These are phyloP conservation scores for Saraca asoca DNA, from an alignment of 331 rosid genomes.

Conservation along the genomic window DNA sequence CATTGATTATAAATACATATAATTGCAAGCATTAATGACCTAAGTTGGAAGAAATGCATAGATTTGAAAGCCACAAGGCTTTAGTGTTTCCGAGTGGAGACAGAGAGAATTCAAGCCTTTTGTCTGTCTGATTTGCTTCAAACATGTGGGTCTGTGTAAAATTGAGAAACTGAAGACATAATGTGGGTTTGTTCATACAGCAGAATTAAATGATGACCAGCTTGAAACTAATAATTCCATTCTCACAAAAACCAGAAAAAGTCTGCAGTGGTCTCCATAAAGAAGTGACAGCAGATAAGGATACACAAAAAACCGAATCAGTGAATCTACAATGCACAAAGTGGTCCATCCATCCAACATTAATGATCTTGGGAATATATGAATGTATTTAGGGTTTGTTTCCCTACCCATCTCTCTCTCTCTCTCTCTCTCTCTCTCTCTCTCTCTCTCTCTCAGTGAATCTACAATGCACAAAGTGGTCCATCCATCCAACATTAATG, in stretches of 20 bases:
- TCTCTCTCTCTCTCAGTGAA: too few species aligned
- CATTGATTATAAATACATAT: too few species aligned
- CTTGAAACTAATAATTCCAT: background rate
- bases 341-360: too few species aligned
- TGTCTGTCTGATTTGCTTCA: constrained; percentile 17
- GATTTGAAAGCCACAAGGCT: constrained; percentile 21
- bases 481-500: too few species aligned
- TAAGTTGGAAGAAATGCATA: background rate
- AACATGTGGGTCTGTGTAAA: constrained; percentile 40
- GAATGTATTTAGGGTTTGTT: too few species aligned
- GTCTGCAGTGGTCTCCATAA: background rate
- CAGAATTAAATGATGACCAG: constrained; percentile 10
- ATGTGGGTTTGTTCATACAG: constrained; percentile 10
- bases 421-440: too few species aligned
- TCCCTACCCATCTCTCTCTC: too few species aligned
- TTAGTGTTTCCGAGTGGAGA: constrained; percentile 22
- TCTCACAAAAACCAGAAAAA: background rate
- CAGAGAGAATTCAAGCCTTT: constrained; percentile 2
- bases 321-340: too few species aligned
- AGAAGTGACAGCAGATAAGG: constrained; percentile 18
- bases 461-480: too few species aligned
- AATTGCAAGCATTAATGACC: background rate
- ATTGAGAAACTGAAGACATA: constrained; percentile 17
- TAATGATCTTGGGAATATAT: too few species aligned
- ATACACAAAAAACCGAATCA: too few species aligned